Conservation (phyloP, 306 rosid species). For the Morella rubra region DNA sequence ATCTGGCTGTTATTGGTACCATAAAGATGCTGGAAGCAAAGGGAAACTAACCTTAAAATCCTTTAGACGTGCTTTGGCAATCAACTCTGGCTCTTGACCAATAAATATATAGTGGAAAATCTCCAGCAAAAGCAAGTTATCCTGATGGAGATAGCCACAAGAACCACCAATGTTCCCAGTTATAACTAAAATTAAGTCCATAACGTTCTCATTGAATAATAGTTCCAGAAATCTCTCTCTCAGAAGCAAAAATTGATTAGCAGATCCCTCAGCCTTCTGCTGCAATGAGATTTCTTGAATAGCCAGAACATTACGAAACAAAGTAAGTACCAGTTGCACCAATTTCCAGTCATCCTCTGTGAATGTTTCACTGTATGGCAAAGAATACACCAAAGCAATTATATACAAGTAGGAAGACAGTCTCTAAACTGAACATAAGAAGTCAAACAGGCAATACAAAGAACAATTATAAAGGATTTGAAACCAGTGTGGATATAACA, state of each 20-base stretch:
- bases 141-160: conserved; percentile 65
- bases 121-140: conserved; percentile 87
- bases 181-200: conserved; percentile 77
- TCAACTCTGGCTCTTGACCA: conserved; percentile 89
- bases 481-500: background rate
- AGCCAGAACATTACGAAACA: conserved; percentile 79
- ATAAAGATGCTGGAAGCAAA: conserved; percentile 12
- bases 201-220: conserved; percentile 80
- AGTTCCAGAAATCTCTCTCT: conserved; percentile 83
- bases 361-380: conserved; percentile 58
- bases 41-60: conserved; percentile 51
- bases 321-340: conserved; percentile 81
- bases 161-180: conserved; percentile 68
- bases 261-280: conserved; percentile 71
- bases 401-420: background rate
- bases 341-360: conserved; percentile 96
- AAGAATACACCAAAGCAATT: background rate
- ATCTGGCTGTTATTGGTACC: background rate
- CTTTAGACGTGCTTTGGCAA: conserved; percentile 47
- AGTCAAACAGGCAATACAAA: background rate
- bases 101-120: conserved; percentile 68
- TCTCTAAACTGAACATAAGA: background rate
- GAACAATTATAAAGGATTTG: background rate
- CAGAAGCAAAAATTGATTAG: conserved; percentile 57
- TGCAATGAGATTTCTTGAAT: conserved; percentile 80